Evolutionary conservation across 2,329 filamentous ascomycete genomes (phyloP).

Genomic region (Fusarium subtropicale): DNA sequence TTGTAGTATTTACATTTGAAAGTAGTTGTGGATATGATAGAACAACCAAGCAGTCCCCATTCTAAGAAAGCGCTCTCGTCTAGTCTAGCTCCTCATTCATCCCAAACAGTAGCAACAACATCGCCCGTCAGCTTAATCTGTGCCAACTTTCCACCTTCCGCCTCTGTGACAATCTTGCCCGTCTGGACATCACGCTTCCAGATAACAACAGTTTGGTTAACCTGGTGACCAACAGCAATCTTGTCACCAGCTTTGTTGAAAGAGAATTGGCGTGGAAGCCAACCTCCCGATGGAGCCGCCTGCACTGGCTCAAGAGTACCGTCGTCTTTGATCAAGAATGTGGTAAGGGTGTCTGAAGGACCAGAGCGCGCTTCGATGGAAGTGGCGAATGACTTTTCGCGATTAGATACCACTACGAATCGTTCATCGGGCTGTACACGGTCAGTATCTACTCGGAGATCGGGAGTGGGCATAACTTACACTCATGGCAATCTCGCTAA

Average conservation of each 20-base stretch:
- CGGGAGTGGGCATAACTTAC: background rate
- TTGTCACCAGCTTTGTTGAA: slow-evolving; percentile 44
- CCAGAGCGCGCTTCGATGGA: slow-evolving; percentile 29
- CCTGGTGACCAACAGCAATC: slow-evolving; percentile 44
- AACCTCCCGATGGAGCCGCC: slow-evolving; percentile 40
- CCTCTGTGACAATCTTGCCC: slow-evolving; percentile 39
- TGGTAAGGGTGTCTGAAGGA: slow-evolving; percentile 40
- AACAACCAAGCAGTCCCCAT: background rate
- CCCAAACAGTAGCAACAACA: slow-evolving; percentile 40
- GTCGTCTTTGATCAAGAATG: slow-evolving; percentile 37
- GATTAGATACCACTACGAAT: slow-evolving; percentile 42
- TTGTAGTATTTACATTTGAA: background rate
- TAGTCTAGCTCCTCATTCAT: too few species aligned
- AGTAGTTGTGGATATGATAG: background rate
- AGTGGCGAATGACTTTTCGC: slow-evolving; percentile 40
- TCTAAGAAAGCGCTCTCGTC: too few species aligned
- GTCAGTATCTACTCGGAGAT: background rate
- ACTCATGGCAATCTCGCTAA: slow-evolving; percentile 43
- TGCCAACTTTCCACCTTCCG: slow-evolving; percentile 40
- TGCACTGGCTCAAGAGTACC: slow-evolving; percentile 37
- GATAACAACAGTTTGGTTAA: slow-evolving; percentile 39
- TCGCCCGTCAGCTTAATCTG: slow-evolving; percentile 33
- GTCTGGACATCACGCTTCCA: slow-evolving; percentile 41
- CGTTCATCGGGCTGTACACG: slow-evolving; percentile 31
- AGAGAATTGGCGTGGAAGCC: slow-evolving; percentile 40